Evolutionary conservation across 768 basidiomycete species (phyloP).

Genomic region (Tremella fuciformis): DNA sequence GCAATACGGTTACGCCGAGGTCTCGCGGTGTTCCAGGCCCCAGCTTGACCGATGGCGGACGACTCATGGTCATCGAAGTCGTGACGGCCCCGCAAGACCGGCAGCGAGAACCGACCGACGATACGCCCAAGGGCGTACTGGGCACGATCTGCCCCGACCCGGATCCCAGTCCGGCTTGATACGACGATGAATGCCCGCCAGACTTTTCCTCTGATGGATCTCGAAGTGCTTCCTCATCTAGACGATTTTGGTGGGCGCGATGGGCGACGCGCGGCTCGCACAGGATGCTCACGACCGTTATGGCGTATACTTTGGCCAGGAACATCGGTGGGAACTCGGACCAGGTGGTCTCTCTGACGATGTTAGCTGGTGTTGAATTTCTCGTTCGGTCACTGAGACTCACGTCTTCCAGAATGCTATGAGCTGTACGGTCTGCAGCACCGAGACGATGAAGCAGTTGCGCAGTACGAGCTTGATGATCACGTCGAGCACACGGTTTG

Average conservation of each 20-base stretch:
- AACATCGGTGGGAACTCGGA: slow-evolving; percentile 2
- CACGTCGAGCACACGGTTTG: slow-evolving; percentile 11
- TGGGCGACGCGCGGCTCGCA: slow-evolving; percentile 9
- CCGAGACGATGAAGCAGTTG: slow-evolving; percentile 1
- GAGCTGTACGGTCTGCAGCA: slow-evolving; percentile 4
- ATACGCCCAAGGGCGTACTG: no score
- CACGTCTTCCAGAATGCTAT: not conserved
- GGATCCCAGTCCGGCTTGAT: no score
- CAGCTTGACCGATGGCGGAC: no score
- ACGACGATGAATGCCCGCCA: no score
- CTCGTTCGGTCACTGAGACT: not conserved
- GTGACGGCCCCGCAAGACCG: no score
- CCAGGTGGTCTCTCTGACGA: slow-evolving; percentile 2
- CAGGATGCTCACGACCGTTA: slow-evolving; percentile 14
- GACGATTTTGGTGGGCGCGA: not conserved
- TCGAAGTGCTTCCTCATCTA: slow-evolving; percentile 2
- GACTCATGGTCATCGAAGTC: no score
- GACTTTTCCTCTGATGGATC: no score
- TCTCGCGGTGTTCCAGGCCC: no score
- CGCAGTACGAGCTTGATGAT: slow-evolving; percentile 11
- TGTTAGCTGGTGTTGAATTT: not conserved
- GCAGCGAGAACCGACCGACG: no score
- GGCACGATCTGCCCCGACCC: no score
- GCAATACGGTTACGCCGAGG: no score
- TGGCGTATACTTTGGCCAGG: slow-evolving; percentile 16